Evolutionary conservation across 2,329 filamentous ascomycete genomes (phyloP).

Genomic region (Sarocladium brachiariae): DNA sequence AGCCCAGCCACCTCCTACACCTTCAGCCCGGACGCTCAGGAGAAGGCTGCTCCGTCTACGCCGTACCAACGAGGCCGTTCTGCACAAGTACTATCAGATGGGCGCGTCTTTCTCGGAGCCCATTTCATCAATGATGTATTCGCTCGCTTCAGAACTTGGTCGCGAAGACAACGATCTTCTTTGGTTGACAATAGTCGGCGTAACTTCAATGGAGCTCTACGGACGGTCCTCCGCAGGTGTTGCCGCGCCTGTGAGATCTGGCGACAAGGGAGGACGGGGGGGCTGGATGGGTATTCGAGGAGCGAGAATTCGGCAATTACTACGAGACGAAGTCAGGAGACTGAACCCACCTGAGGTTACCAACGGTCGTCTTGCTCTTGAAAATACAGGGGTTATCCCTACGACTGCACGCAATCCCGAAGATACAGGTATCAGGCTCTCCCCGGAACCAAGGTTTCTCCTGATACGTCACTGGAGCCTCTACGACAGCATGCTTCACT

Average conservation of each 20-base stretch:
- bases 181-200: conserved; percentile 91
- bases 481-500: conserved; percentile 98
- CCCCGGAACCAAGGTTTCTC: conserved; percentile 87
- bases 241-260: conserved; percentile 51
- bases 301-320: conserved; percentile 73
- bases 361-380: conserved; percentile 55
- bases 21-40: conserved; percentile 66
- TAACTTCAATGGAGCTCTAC: conserved; percentile 89
- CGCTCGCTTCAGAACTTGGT: conserved; percentile 86
- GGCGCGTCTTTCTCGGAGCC: conserved; percentile 92
- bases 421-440: conserved; percentile 85
- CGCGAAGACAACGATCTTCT: conserved; percentile 94
- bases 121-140: conserved; percentile 90
- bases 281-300: conserved; percentile 80
- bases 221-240: conserved; percentile 78
- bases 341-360: conserved; percentile 72
- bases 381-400: conserved; percentile 75
- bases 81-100: conserved; percentile 77
- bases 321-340: conserved; percentile 89
- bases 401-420: conserved; percentile 83
- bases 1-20: conserved; percentile 51
- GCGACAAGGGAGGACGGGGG: conserved; percentile 48
- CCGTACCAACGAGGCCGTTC: conserved; percentile 65
- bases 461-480: conserved; percentile 94
- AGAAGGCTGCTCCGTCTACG: conserved; percentile 68